Base-by-base conservation (phyloP, 78 protist species). In the Bodo saltans region DNA sequence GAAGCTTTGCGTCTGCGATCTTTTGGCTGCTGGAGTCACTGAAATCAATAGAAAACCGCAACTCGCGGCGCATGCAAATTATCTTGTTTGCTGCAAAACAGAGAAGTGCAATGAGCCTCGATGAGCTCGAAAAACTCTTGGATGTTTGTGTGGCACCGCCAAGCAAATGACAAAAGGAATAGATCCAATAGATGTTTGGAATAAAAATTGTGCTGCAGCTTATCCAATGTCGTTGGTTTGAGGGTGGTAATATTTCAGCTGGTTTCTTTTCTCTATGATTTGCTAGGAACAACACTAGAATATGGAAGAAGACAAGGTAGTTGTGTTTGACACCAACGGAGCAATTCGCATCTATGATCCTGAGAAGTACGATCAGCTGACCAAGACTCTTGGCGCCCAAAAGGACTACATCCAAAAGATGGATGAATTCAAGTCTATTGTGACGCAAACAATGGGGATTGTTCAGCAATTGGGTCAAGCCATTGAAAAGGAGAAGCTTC, bases 281-380 rank as follows among this genome's bases (percentile, higher is more conserved):
- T 23, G n/a, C 60, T 8, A 47, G 60, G n/a, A 17, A 17, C 60
- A 17, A 23, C 17, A 17, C 17, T 47, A 47, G 17, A 17, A 8
- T 17, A 47, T 47, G 75, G 81, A 47, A 8, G 81, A 76, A n/a
- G n/a, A 76, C 67, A 76, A 39, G 52, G 41, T 30, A 3, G 69
- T 76, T 27, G 42, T 60, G 52, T 76, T 76, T 30, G 81, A 76
- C 41, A 67, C 17, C 53, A 4, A 30, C 67, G 42, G 34, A 41
- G 42, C 12, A 67, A 34, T 39, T 12, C 35, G 81, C 34, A 39
- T 76, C 12, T 76, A 76, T 38, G 68, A 33, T 29, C 81, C 81
- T n/a, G 81, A 76, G 34, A 76, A 39, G 81, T 76, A 42, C 35
- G 34, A 76, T 38, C 69, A 76, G 72, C 69, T 33, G 25, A 28